Evolutionary conservation across 805 yeast genomes (phyloP).

Genomic region (Candida anglica): DNA sequence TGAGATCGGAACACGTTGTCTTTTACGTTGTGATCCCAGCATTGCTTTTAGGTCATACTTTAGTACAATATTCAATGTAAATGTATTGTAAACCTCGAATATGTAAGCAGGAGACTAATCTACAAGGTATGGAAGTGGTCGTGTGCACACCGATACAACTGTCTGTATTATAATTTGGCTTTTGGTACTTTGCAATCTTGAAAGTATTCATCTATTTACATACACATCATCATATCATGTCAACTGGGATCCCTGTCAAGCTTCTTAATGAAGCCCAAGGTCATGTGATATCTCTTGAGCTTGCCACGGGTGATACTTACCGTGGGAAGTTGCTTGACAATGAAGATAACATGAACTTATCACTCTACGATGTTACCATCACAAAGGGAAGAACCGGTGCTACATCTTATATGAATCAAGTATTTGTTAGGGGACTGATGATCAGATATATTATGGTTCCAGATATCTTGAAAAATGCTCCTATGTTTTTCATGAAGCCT

Average conservation of each 20-base stretch:
- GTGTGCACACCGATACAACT: no score
- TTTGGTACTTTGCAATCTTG: no score
- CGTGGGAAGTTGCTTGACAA: constrained; percentile 82
- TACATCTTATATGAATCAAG: constrained; percentile 74
- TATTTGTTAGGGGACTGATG: constrained; percentile 89
- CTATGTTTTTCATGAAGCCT: constrained; percentile 67
- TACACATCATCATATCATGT: constrained; percentile 38
- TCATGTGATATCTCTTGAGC: constrained; percentile 77
- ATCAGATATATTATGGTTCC: constrained; percentile 83
- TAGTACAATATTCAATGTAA: no score
- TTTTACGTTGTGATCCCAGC: constrained; percentile 10
- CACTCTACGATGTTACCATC: constrained; percentile 73
- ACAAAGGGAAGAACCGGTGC: constrained; percentile 69
- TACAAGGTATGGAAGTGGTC: no score
- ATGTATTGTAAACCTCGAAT: no score
- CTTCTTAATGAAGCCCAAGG: constrained; percentile 87
- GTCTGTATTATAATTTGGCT: no score
- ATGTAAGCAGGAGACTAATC: no score
- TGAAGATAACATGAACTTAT: constrained; percentile 94
- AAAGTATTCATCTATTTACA: no score
- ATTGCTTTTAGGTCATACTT: neutral
- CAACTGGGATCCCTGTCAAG: constrained; percentile 77
- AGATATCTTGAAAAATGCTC: constrained; percentile 83
- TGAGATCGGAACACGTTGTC: constrained; percentile 37
- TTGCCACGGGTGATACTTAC: constrained; percentile 80